phyloP scores from a whole-genome alignment of 2,329 filamentous ascomycete species.

The Periconia digitata region DNA sequence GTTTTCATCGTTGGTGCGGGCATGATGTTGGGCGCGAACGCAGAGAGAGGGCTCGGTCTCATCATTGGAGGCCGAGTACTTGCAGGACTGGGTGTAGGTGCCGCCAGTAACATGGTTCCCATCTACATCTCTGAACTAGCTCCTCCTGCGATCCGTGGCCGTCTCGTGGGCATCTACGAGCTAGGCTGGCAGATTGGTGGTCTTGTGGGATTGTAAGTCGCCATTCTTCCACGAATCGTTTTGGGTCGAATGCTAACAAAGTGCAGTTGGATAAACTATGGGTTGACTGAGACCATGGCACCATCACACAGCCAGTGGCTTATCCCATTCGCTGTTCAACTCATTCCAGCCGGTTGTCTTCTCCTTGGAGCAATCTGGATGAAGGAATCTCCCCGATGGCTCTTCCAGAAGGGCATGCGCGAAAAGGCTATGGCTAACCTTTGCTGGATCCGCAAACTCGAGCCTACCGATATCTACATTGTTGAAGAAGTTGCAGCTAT shows the following conservation, averaged over 20 bases:
- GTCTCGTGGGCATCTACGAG: slow-evolving; percentile 54
- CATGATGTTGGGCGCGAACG: slow-evolving; percentile 64
- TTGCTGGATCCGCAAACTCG: slow-evolving; percentile 66
- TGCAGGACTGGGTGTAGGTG: slow-evolving; percentile 60
- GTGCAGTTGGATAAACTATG: slow-evolving; percentile 46
- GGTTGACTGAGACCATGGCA: slow-evolving; percentile 46
- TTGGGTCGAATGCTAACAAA: not conserved
- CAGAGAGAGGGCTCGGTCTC: slow-evolving; percentile 54
- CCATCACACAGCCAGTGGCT: slow-evolving; percentile 49
- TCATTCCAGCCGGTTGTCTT: slow-evolving; percentile 66
- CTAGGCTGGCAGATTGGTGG: slow-evolving; percentile 53
- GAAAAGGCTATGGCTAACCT: slow-evolving; percentile 47
- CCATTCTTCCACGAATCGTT: no score
- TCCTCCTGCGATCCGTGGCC: slow-evolving; percentile 60
- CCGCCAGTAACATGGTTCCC: slow-evolving; percentile 58
- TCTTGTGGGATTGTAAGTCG: slow-evolving; percentile 25
- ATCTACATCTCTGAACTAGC: slow-evolving; percentile 63
- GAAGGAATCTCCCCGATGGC: slow-evolving; percentile 49
- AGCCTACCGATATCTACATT: slow-evolving; percentile 64
- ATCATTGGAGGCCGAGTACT: slow-evolving; percentile 61
- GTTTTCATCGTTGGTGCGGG: slow-evolving; percentile 71
- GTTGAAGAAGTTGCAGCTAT: slow-evolving; percentile 72
- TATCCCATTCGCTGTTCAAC: slow-evolving; percentile 62
- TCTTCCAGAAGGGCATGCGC: slow-evolving; percentile 45
- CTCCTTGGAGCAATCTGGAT: slow-evolving; percentile 47